Evolutionary conservation across 371 early-diverging fungal species (phyloP).

Genomic region (Entomophthora muscae): DNA sequence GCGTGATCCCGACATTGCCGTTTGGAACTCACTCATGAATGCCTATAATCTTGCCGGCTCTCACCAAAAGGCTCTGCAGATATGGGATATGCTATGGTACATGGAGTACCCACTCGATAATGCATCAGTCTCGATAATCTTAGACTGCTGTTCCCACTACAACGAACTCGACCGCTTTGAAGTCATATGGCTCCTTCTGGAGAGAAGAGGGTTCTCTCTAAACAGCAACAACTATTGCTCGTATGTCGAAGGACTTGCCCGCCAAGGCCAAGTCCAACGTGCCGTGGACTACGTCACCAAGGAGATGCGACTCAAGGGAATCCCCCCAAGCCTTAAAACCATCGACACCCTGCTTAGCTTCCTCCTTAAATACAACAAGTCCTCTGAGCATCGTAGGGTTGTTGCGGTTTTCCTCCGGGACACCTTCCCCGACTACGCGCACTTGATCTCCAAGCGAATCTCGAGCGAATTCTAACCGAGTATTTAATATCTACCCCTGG

Average conservation of each 20-base stretch:
- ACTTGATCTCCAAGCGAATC: no score
- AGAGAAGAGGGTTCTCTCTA: not conserved
- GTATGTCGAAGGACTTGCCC: not conserved
- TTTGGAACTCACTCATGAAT: constrained; percentile 1
- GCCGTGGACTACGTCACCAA: no score
- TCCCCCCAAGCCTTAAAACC: no score
- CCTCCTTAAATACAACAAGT: no score
- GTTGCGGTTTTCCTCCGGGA: no score
- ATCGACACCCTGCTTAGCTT: no score
- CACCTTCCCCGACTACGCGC: no score
- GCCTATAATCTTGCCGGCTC: not conserved
- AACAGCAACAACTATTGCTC: not conserved
- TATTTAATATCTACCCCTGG: no score
- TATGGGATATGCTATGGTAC: not conserved
- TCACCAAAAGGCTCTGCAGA: not conserved
- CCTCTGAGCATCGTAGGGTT: no score
- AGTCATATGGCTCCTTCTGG: not conserved
- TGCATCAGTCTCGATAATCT: not conserved
- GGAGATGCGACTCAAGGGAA: no score
- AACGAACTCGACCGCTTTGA: not conserved
- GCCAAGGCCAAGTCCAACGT: not conserved
- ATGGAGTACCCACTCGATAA: not conserved
- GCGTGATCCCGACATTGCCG: constrained; percentile 4
- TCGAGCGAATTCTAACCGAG: no score
- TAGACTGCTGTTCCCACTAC: constrained; percentile 4